Conservation (phyloP, 805 yeast genomes). For the Candida wancherniae region DNA sequence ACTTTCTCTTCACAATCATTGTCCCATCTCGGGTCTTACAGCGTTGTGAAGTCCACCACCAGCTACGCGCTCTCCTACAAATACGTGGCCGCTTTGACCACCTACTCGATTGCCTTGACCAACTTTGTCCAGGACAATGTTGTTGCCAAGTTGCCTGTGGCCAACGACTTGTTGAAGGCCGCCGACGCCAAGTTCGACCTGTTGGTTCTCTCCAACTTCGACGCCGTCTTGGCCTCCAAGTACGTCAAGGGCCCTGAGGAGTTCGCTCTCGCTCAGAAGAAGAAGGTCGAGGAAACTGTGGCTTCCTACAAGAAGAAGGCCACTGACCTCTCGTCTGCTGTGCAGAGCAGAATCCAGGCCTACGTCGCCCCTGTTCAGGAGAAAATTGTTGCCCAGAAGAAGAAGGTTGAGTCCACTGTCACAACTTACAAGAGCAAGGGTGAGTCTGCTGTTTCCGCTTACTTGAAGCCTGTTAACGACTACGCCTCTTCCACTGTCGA, state of each 20-base stretch:
- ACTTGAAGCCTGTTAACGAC: slow-evolving; percentile 25
- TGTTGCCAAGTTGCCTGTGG: slow-evolving; percentile 18
- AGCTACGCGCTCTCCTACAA: slow-evolving; percentile 23
- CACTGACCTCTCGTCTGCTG: slow-evolving; percentile 6
- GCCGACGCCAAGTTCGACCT: slow-evolving; percentile 23
- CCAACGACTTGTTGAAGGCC: slow-evolving; percentile 16
- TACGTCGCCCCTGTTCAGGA: slow-evolving; percentile 9
- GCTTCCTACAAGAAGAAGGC: slow-evolving; percentile 8
- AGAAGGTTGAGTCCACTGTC: slow-evolving; percentile 9
- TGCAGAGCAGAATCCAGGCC: slow-evolving; percentile 5
- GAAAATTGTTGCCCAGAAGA: slow-evolving; percentile 7
- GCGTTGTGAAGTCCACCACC: slow-evolving; percentile 21
- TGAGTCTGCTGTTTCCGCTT: slow-evolving; percentile 13
- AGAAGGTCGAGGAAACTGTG: slow-evolving; percentile 8
- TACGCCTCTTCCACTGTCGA: slow-evolving; percentile 23
- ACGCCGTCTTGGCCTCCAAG: slow-evolving; percentile 13
- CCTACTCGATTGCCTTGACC: slow-evolving; percentile 19
- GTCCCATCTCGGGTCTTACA: slow-evolving; percentile 30
- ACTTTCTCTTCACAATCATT: slow-evolving; percentile 30
- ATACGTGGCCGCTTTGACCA: slow-evolving; percentile 22
- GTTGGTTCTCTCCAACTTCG: slow-evolving; percentile 21
- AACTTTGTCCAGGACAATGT: slow-evolving; percentile 21
- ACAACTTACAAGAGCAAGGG: slow-evolving; percentile 11
- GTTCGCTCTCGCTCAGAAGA: slow-evolving; percentile 5
- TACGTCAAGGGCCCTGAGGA: slow-evolving; percentile 10